phyloP scores from a whole-genome alignment of 768 basidiomycete species.

The Lactarius tabidus region DNA sequence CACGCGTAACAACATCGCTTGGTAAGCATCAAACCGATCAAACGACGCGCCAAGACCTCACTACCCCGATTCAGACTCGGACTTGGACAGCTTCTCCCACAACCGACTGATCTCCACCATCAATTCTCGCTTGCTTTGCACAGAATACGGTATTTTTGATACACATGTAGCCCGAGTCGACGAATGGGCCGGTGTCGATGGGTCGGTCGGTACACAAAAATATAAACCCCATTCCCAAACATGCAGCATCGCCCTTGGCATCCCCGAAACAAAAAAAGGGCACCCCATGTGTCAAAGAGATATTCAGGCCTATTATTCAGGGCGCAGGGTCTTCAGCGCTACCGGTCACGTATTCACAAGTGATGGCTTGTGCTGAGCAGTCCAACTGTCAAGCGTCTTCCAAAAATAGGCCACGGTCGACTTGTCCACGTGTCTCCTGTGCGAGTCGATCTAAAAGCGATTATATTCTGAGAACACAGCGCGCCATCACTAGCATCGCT shows the following conservation, averaged over 20 bases:
- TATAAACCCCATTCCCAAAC: not conserved
- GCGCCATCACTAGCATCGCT: not conserved
- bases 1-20: not conserved
- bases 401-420: conserved; percentile 94
- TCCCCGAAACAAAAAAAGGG: not conserved
- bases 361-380: conserved; percentile 73
- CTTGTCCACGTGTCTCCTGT: conserved; percentile 89
- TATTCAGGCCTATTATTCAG: not conserved
- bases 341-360: conserved; percentile 45
- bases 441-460: conserved; percentile 71
- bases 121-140: not conserved
- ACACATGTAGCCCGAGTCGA: not conserved
- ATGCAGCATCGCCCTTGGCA: not conserved
- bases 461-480: not conserved
- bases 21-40: not conserved
- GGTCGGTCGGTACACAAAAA: not conserved
- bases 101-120: too few relatives aligned
- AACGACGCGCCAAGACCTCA: too few relatives aligned
- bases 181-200: not conserved
- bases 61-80: too few relatives aligned
- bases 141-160: not conserved
- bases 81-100: too few relatives aligned
- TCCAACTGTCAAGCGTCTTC: conserved; percentile 88
- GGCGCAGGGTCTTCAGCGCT: not conserved
- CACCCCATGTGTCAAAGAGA: not conserved